A percentile compares a stretch with the other conserved stretches of the same genome.
phyloP scores from a whole-genome alignment of 192 early-diverging fungal species.

The Coemansia sp. region DNA sequence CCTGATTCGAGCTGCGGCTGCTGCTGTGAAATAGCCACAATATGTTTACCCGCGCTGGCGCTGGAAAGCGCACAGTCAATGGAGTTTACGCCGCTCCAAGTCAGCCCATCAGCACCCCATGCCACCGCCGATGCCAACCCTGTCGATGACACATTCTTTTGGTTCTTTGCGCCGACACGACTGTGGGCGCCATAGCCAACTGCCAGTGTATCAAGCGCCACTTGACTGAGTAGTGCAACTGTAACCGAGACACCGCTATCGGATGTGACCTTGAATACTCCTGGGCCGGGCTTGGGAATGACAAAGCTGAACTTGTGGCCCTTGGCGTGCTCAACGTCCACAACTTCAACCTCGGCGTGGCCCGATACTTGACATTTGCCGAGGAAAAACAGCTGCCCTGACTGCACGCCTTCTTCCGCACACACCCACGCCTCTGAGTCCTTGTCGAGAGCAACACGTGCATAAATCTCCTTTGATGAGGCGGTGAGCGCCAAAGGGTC shows the following conservation, averaged over 20 bases:
- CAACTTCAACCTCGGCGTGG: constrained; percentile 45
- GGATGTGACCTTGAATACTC: constrained; percentile 16
- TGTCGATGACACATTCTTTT: background rate
- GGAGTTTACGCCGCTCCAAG: constrained; percentile 1
- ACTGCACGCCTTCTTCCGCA: constrained; percentile 42
- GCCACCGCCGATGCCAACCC: constrained; percentile 15
- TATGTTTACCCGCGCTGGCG: background rate
- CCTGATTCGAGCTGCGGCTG: constrained; percentile 14
- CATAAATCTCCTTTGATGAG: constrained; percentile 48
- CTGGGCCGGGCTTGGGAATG: constrained; percentile 35
- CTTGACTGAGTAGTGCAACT: constrained; percentile 27
- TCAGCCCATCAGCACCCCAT: constrained; percentile 43
- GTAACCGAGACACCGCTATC: constrained; percentile 17
- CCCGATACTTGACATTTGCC: constrained; percentile 42
- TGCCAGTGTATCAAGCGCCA: constrained; percentile 36
- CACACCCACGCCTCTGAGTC: constrained; percentile 46
- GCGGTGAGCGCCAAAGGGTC: constrained; percentile 25
- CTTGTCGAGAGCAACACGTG: constrained; percentile 23
- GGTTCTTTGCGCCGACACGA: background rate
- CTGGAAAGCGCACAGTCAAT: constrained; percentile 13
- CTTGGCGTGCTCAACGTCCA: constrained; percentile 45
- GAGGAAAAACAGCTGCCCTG: constrained; percentile 46
- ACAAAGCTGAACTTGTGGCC: constrained; percentile 51
- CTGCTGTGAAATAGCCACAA: constrained; percentile 17
- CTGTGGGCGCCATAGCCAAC: constrained; percentile 24